Conservation (phyloP, 2,329 filamentous ascomycete species). For the Xylariaceae sp. region DNA sequence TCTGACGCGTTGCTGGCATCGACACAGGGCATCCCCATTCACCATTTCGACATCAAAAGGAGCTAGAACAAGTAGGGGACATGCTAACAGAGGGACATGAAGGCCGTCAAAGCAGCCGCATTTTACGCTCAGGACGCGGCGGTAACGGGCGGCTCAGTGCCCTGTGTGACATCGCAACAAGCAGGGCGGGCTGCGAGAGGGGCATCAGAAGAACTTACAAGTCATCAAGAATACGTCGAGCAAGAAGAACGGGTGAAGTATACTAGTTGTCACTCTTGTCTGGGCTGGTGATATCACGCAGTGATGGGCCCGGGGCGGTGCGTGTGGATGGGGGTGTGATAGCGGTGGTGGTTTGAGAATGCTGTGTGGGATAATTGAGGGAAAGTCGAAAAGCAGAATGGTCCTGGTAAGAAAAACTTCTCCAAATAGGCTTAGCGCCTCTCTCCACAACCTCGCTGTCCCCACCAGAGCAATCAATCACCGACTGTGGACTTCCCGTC, state of each 20-base stretch:
- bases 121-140: slow-evolving; percentile 27
- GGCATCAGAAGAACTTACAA: slow-evolving; percentile 28
- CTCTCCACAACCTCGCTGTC: too few relatives aligned
- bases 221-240: slow-evolving; percentile 29
- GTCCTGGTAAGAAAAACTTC: slow-evolving; percentile 12
- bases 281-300: slow-evolving; percentile 13
- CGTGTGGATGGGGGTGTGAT: slow-evolving; percentile 25
- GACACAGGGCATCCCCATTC: slow-evolving; percentile 24
- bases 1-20: slow-evolving; percentile 23
- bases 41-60: slow-evolving; percentile 21
- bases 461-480: too few relatives aligned
- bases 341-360: slow-evolving; percentile 23
- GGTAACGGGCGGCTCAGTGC: slow-evolving; percentile 26
- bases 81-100: slow-evolving; percentile 28
- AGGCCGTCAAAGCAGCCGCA: slow-evolving; percentile 25
- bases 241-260: slow-evolving; percentile 11
- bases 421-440: slow-evolving; percentile 15
- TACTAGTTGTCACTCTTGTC: slow-evolving; percentile 11
- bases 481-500: too few relatives aligned
- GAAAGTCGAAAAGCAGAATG: slow-evolving; percentile 29
- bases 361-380: slow-evolving; percentile 27
- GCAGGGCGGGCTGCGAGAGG: slow-evolving; percentile 8
- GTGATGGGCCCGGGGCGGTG: slow-evolving; percentile 26
- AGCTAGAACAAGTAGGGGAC: slow-evolving; percentile 21
- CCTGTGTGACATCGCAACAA: slow-evolving; percentile 19